A percentile compares a stretch with the other conserved stretches of the same genome.
These are phyloP conservation scores for Aspergillus ochraceus DNA, from an alignment of 2,329 filamentous ascomycete genomes.

Conservation along the genomic window DNA sequence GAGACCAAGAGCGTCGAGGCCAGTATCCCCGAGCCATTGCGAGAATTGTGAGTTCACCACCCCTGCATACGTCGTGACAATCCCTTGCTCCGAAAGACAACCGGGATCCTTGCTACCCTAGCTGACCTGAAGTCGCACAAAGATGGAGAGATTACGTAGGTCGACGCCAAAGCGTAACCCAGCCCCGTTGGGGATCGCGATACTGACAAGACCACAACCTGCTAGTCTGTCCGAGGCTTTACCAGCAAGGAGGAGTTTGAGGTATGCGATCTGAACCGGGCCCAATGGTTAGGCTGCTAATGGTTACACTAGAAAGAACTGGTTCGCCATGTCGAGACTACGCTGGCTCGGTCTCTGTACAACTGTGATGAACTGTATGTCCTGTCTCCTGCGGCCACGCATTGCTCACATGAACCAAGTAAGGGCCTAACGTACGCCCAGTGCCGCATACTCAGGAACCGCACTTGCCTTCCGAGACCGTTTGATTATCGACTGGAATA, in stretches of 20 bases:
- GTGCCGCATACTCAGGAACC: slow-evolving; percentile 86
- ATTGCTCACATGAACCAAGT: not conserved
- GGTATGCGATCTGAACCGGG: slow-evolving; percentile 32
- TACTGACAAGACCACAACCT: slow-evolving; percentile 6
- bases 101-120: slow-evolving; percentile 17
- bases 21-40: slow-evolving; percentile 82
- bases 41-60: slow-evolving; percentile 66
- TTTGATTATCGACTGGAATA: slow-evolving; percentile 94
- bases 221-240: slow-evolving; percentile 67
- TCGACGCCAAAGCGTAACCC: not conserved
- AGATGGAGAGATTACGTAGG: slow-evolving; percentile 64
- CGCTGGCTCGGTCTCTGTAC: slow-evolving; percentile 90
- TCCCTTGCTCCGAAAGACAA: not conserved
- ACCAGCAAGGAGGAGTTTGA: slow-evolving; percentile 77
- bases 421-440: slow-evolving; percentile 25
- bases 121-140: slow-evolving; percentile 44
- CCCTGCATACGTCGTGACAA: not conserved
- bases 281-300: not conserved
- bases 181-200: not conserved
- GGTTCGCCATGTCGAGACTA: slow-evolving; percentile 94
- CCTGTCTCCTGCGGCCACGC: not conserved
- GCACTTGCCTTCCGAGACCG: slow-evolving; percentile 91
- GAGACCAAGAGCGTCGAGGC: slow-evolving; percentile 96
- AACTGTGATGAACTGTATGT: slow-evolving; percentile 84
- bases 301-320: slow-evolving; percentile 65